Conservation (phyloP, 345 rosid genomes). For the Raphanus sativus region DNA sequence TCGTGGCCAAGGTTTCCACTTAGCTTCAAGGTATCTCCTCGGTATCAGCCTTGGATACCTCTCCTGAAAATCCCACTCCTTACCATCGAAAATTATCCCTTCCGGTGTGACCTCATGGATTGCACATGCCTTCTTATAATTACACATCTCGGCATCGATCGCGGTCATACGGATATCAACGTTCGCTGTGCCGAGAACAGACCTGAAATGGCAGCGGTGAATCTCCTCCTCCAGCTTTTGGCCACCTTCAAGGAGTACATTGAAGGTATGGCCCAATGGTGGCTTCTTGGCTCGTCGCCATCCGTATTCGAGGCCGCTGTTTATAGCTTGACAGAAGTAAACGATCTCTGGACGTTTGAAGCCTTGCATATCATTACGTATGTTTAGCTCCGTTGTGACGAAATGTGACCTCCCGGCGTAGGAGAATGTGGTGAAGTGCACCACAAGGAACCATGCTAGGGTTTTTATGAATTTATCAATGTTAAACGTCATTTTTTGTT, state of each 20-base stretch:
- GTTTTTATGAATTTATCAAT: neutral
- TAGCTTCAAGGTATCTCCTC: constrained; percentile 24
- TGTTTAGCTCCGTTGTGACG: constrained; percentile 27
- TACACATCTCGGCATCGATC: constrained; percentile 36
- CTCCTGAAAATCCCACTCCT: constrained; percentile 34
- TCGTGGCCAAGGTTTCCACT: constrained; percentile 37
- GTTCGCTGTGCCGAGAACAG: constrained; percentile 29
- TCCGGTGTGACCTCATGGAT: constrained; percentile 27
- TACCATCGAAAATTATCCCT: constrained; percentile 33
- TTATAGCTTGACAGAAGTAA: constrained; percentile 24
- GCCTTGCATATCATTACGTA: constrained; percentile 32
- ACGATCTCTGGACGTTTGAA: constrained; percentile 34
- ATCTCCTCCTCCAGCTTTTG: constrained; percentile 26
- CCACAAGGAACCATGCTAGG: constrained; percentile 29
- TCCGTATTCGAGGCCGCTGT: constrained; percentile 33
- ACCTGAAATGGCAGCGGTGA: constrained; percentile 39
- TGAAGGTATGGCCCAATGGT: constrained; percentile 16
- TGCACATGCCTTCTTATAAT: constrained; percentile 7
- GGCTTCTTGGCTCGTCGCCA: constrained; percentile 36
- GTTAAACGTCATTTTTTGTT: neutral
- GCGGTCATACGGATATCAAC: constrained; percentile 35
- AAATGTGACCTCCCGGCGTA: constrained; percentile 22
- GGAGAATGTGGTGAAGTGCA: constrained; percentile 10
- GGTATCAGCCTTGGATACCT: constrained; percentile 31
- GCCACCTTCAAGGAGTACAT: constrained; percentile 36